Evolutionary conservation across 257 asterid species (phyloP), one percentile per base, ranked within the genome.

Genomic region (Forsythia suspensa): DNA sequence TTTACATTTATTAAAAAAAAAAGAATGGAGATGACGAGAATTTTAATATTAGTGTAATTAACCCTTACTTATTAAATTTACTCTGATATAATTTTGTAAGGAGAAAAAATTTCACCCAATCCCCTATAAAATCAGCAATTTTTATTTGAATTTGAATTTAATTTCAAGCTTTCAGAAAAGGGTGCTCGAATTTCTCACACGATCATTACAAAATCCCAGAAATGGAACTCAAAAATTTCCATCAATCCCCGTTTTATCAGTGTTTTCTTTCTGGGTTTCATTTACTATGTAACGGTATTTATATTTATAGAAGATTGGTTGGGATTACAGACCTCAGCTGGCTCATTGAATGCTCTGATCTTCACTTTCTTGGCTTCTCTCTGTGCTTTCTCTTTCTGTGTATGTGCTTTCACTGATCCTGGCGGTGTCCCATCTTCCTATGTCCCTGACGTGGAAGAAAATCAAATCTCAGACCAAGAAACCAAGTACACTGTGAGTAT

Each of bases 211-310:
- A 8, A 13, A 66, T 18, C 74, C 75, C 81, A 37, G 71, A 65
- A 71, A 93, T 91, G 97, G 85, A 89, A 81, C 84, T 88, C 77
- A 79, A 71, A n/a, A 90, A 86, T 80, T 92, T 81, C 42, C 86
- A 42, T 91, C 98, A 70, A 59, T 96, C 80, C 94, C 89, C 39
- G 80, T 91, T 57, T 5, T 89, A 42, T 86, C 91, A 44, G 96
- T 82, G 70, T 37, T 92, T 65, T 82, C 71, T 70, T 90, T 51
- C 70, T 89, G 77, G 92, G 93, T 12, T 90, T 91, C 79, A 74
- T 90, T 46, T 92, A 93, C 70, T 94, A 88, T 77, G 87, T 80
- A 48, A 96, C 98, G 3, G 69, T 92, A n/a, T 96, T 93, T 86
- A 83, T 90, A 51, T 89, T 91, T 82, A 77, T 94, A 18, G 88